Evolutionary conservation across 768 basidiomycete genomes (phyloP).

Genomic region (Mrakia frigida): DNA sequence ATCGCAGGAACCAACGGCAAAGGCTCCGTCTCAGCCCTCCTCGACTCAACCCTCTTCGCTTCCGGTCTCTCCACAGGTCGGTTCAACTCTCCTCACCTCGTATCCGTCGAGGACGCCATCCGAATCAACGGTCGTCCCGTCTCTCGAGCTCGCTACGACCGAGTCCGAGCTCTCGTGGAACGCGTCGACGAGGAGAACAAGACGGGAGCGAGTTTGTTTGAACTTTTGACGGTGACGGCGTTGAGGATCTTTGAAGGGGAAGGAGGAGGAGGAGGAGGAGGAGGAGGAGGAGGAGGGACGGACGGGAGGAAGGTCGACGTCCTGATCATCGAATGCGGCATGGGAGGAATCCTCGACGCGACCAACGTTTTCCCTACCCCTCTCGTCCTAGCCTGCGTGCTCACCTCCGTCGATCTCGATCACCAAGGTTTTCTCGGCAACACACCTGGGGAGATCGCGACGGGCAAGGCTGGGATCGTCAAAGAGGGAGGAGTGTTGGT

Average conservation of each 20-base stretch:
- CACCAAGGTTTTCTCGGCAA: slow-evolving; percentile 84
- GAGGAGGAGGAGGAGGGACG: slow-evolving; percentile 33
- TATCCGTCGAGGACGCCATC: slow-evolving; percentile 71
- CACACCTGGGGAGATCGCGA: slow-evolving; percentile 66
- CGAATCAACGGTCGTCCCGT: slow-evolving; percentile 59
- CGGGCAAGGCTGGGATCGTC: slow-evolving; percentile 78
- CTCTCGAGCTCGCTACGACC: slow-evolving; percentile 49
- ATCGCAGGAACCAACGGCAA: slow-evolving; percentile 96
- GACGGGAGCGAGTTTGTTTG: slow-evolving; percentile 61
- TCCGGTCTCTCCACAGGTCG: slow-evolving; percentile 63
- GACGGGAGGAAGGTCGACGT: slow-evolving; percentile 54
- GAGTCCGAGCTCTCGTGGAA: slow-evolving; percentile 52
- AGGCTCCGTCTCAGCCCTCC: slow-evolving; percentile 78
- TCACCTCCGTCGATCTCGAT: slow-evolving; percentile 85
- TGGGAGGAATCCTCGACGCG: slow-evolving; percentile 89
- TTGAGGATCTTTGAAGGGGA: slow-evolving; percentile 65
- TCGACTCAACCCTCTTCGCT: slow-evolving; percentile 66
- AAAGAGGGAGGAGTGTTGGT: slow-evolving; percentile 49
- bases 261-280: slow-evolving; percentile 31
- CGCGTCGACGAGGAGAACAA: slow-evolving; percentile 44
- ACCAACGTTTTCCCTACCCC: slow-evolving; percentile 79
- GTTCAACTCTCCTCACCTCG: slow-evolving; percentile 89
- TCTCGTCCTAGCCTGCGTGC: slow-evolving; percentile 65
- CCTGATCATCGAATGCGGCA: slow-evolving; percentile 84
- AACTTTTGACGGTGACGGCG: slow-evolving; percentile 76